Conservation (phyloP, 345 rosid species). For the Trapa incisa region DNA sequence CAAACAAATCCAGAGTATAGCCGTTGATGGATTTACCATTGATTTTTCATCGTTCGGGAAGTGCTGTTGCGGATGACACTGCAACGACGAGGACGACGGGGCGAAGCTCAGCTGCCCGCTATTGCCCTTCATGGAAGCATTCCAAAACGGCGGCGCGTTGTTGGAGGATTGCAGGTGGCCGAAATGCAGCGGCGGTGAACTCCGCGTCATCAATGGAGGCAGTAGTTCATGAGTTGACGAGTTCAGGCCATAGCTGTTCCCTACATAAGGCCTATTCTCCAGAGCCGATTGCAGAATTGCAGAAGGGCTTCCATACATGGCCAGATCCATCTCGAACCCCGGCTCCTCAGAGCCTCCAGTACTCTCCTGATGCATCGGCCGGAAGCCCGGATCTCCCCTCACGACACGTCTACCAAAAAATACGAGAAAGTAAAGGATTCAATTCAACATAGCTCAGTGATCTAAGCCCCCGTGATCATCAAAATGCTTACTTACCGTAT, state of each 20-base stretch:
- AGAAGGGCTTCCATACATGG: constrained; percentile 6
- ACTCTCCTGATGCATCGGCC: constrained; percentile 3
- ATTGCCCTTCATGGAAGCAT: neutral
- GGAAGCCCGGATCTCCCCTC: neutral
- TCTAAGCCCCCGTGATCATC: too few relatives aligned
- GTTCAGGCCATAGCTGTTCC: constrained; percentile 6
- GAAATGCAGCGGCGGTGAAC: neutral
- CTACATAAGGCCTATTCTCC: neutral
- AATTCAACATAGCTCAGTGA: too few relatives aligned
- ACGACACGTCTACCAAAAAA: neutral
- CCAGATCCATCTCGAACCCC: constrained; percentile 4
- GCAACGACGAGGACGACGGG: neutral
- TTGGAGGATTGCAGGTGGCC: constrained; percentile 7
- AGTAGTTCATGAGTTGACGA: constrained; percentile 3
- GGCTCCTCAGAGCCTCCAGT: neutral
- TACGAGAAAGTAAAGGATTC: neutral
- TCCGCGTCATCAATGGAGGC: constrained; percentile 4
- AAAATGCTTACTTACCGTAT: neutral
- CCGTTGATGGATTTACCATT: constrained; percentile 16
- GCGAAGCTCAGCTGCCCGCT: neutral
- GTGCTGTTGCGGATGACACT: neutral
- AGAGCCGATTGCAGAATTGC: constrained; percentile 3
- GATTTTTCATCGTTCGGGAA: constrained; percentile 26
- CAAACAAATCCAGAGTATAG: too few relatives aligned
- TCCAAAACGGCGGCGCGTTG: constrained; percentile 9